phyloP scores from a whole-genome alignment of 306 rosid species.

The Prunus mongolica region DNA sequence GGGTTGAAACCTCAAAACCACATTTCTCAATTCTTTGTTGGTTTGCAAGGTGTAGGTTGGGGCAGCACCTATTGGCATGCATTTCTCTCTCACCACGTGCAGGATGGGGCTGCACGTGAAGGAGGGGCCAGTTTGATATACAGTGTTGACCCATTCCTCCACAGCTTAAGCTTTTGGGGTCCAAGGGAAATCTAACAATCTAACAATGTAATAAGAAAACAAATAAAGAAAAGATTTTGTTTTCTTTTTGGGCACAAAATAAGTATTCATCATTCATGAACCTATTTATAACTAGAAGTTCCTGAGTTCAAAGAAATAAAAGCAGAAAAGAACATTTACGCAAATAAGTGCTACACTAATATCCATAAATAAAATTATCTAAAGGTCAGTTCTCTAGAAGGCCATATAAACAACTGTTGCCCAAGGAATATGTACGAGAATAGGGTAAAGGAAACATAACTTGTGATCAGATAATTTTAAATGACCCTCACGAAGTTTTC shows the following conservation, averaged over 20 bases:
- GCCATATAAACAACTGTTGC: neutral
- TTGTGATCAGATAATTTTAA: neutral
- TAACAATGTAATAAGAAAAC: neutral
- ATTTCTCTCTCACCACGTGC: neutral
- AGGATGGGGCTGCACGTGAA: neutral
- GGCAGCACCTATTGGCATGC: neutral
- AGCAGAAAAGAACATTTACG: neutral
- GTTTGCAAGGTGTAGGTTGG: neutral
- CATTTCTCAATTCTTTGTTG: neutral
- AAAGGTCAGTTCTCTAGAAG: neutral
- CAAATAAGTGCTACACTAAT: neutral
- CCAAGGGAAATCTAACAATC: neutral
- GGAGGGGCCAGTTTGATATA: neutral
- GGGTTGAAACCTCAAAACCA: neutral
- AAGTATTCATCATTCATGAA: neutral
- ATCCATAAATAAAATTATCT: neutral
- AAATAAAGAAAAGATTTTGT: neutral
- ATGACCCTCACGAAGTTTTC: neutral
- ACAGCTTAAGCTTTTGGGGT: neutral
- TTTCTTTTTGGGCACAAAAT: neutral
- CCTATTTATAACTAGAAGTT: neutral
- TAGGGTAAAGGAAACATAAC: neutral
- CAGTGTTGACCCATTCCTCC: neutral
- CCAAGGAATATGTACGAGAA: neutral
- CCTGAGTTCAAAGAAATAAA: conserved; percentile 4